Percentiles rank a stretch among this genome's conserved stretches.
phyloP scores from a whole-genome alignment of 2,329 filamentous ascomycete species.

The Ilyonectria robusta region DNA sequence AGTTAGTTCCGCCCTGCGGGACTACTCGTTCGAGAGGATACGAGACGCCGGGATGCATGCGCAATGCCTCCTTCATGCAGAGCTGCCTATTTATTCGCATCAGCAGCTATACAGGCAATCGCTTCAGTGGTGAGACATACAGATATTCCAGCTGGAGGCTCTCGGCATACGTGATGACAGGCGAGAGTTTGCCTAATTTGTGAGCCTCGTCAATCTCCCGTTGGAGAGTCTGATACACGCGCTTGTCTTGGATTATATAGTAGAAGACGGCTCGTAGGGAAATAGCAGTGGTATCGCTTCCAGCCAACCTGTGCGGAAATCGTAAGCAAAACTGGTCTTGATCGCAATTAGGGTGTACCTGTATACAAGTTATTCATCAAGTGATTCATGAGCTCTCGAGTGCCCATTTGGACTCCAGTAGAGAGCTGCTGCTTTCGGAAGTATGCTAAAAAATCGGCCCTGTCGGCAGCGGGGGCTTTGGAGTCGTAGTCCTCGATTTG shows the following conservation, averaged over 20 bases:
- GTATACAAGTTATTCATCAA: constrained; percentile 34
- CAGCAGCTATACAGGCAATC: neutral
- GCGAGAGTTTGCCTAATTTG: constrained; percentile 55
- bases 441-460: constrained; percentile 23
- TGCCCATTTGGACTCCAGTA: constrained; percentile 24
- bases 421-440: constrained; percentile 15
- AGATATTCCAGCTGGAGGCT: constrained; percentile 71
- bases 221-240: constrained; percentile 63
- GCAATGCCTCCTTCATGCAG: constrained; percentile 62
- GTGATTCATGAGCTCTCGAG: constrained; percentile 33
- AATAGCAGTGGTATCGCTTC: constrained; percentile 77
- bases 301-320: constrained; percentile 59
- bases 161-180: constrained; percentile 63
- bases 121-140: neutral
- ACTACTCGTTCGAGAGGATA: constrained; percentile 31
- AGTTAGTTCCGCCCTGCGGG: constrained; percentile 6
- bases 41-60: constrained; percentile 64
- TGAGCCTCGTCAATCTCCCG: constrained; percentile 68
- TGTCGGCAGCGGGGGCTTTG: neutral
- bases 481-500: neutral
- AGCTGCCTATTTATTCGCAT: neutral
- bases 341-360: neutral
- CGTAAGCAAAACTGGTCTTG: neutral
- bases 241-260: constrained; percentile 69
- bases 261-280: constrained; percentile 73